A percentile compares a stretch with the other conserved stretches of the same genome.
phyloP scores from a whole-genome alignment of 495 filamentous ascomycete genomes.

The Neurospora discreta region DNA sequence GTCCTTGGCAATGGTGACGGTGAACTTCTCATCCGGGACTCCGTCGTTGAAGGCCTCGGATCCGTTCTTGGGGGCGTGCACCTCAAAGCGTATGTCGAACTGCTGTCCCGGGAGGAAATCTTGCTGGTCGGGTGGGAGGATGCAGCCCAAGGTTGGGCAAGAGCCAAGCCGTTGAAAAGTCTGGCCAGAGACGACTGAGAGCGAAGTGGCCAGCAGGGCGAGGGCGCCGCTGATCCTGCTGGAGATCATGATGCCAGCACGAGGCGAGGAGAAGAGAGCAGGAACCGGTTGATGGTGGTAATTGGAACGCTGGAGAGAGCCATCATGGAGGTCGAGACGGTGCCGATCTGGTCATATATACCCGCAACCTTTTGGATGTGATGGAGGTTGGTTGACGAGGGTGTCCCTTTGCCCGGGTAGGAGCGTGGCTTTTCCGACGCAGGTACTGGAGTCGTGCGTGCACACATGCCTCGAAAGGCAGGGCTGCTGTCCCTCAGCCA shows the following conservation, averaged over 20 bases:
- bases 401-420: neutral
- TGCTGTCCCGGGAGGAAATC: conserved; percentile 66
- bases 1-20: conserved; percentile 54
- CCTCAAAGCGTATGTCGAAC: conserved; percentile 67
- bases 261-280: neutral
- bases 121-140: conserved; percentile 65
- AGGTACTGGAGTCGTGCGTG: neutral
- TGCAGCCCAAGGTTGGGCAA: conserved; percentile 61
- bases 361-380: neutral
- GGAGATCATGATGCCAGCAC: conserved; percentile 18
- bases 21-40: conserved; percentile 54
- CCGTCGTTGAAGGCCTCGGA: conserved; percentile 52
- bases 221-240: conserved; percentile 14
- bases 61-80: conserved; percentile 66
- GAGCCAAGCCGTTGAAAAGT: conserved; percentile 59
- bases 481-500: too few species aligned
- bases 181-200: conserved; percentile 39
- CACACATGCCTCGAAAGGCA: neutral
- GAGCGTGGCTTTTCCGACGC: neutral
- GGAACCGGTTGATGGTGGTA: neutral
- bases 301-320: neutral
- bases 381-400: neutral
- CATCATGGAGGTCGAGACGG: neutral
- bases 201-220: conserved; percentile 21
- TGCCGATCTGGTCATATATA: neutral